Evolutionary conservation across 192 early-diverging fungal genomes (phyloP).

Genomic region (Funneliformis mosseae): DNA sequence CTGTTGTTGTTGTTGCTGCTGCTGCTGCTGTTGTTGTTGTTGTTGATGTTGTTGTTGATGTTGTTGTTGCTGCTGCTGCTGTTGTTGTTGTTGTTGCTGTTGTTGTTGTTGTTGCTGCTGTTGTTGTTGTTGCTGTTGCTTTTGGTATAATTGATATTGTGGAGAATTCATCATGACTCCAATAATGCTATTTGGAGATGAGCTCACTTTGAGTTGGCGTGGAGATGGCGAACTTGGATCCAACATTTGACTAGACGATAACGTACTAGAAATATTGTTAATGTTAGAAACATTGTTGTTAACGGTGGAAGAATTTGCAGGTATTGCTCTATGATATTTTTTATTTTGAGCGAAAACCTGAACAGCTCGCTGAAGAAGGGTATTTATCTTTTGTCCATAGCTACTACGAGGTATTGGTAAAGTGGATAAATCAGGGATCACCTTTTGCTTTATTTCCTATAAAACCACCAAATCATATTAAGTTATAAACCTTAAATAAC

Average conservation of each 20-base stretch:
- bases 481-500: neutral
- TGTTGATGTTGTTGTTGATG: neutral
- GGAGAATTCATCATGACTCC: neutral
- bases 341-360: constrained; percentile 21
- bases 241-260: neutral
- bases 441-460: constrained; percentile 22
- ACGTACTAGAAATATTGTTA: constrained; percentile 14
- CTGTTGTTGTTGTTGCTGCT: neutral
- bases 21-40: neutral
- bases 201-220: constrained; percentile 19
- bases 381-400: constrained; percentile 11
- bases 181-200: neutral
- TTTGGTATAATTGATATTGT: constrained; percentile 13
- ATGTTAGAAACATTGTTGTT: neutral
- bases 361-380: constrained; percentile 25
- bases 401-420: constrained; percentile 9
- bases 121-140: neutral
- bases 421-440: constrained; percentile 18
- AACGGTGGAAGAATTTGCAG: neutral
- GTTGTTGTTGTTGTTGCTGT: neutral
- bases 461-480: neutral
- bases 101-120: neutral
- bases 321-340: neutral
- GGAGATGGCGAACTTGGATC: neutral
- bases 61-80: neutral